Evolutionary conservation across 2,329 filamentous ascomycete genomes (phyloP).

Genomic region (Ramularia endophylla): DNA sequence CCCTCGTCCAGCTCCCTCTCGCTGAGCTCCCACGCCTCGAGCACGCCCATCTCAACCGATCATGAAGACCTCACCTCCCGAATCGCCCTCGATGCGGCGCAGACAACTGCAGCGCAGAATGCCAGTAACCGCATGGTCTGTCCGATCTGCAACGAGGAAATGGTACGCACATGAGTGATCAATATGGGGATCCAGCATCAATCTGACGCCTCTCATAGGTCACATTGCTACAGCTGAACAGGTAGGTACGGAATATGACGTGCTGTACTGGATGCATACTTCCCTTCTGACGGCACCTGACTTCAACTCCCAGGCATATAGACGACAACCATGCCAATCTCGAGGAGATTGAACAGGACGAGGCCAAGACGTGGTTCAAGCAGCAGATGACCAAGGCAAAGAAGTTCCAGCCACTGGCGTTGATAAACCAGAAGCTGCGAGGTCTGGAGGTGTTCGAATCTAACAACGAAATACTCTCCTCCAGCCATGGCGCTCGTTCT

Average conservation of each 20-base stretch:
- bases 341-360: constrained; percentile 80
- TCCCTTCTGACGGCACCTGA: constrained; percentile 11
- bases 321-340: constrained; percentile 89
- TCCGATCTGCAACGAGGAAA: constrained; percentile 98
- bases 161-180: constrained; percentile 56
- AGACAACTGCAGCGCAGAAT: constrained; percentile 45
- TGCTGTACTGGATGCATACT: too few species aligned
- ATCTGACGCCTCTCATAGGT: constrained; percentile 50
- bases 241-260: constrained; percentile 38
- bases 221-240: constrained; percentile 86
- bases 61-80: constrained; percentile 75
- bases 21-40: constrained; percentile 67
- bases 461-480: constrained; percentile 57
- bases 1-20: constrained; percentile 70
- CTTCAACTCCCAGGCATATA: constrained; percentile 55
- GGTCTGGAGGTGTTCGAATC: constrained; percentile 91
- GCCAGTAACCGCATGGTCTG: constrained; percentile 70
- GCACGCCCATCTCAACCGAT: constrained; percentile 63
- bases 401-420: constrained; percentile 82
- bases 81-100: constrained; percentile 61
- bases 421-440: constrained; percentile 89
- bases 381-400: constrained; percentile 91
- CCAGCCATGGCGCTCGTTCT: constrained; percentile 17
- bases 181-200: too few species aligned
- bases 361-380: constrained; percentile 96